Conservation (phyloP, 805 yeast genomes). For the Candida taoyuanica region DNA sequence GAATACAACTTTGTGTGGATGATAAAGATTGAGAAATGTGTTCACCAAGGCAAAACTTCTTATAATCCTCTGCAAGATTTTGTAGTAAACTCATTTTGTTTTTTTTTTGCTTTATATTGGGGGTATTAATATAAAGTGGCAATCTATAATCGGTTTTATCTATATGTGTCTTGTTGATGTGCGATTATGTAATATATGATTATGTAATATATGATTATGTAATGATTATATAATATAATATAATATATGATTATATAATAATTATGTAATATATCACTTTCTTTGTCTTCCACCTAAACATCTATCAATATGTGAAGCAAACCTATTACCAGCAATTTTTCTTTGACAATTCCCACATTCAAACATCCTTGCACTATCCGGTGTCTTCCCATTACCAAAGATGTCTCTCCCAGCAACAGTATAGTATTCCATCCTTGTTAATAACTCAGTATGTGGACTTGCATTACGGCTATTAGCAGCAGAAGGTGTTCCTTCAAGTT, state of each 20-base stretch:
- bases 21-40: not conserved
- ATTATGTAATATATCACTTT: constrained; percentile 25
- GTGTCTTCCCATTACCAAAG: constrained; percentile 45
- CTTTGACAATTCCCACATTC: constrained; percentile 79
- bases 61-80: not conserved
- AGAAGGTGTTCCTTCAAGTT: constrained; percentile 5
- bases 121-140: too few relatives aligned
- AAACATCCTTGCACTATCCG: constrained; percentile 58
- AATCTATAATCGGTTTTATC: too few relatives aligned
- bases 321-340: constrained; percentile 84
- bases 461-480: constrained; percentile 13
- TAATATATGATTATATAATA: too few relatives aligned
- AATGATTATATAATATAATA: too few relatives aligned
- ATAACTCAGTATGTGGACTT: constrained; percentile 19
- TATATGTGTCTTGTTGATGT: too few relatives aligned
- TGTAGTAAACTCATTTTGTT: not conserved
- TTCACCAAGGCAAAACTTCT: not conserved
- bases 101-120: too few relatives aligned
- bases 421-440: constrained; percentile 17
- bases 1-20: not conserved
- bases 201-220: too few relatives aligned
- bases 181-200: too few relatives aligned
- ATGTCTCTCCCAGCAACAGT: constrained; percentile 33
- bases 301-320: constrained; percentile 89
- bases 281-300: constrained; percentile 73